Percentiles rank a stretch among this genome's conserved stretches.
Conservation (phyloP, 345 rosid genomes). For the Cochlearia excelsa region DNA sequence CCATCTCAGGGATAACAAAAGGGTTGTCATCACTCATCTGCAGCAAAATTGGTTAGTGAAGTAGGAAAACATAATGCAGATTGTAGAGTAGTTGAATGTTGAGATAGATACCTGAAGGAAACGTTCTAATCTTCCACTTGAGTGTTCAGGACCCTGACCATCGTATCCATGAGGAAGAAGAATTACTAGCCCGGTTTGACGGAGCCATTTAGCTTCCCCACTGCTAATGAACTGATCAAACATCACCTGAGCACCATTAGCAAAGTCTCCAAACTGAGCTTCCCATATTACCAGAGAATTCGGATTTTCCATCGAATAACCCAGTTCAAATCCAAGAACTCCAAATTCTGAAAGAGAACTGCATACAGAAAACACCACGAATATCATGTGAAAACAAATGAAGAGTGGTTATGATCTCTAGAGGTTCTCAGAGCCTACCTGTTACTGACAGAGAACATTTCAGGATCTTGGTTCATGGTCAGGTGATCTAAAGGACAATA, state of each 20-base stretch:
- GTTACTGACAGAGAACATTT: slow-evolving; percentile 85
- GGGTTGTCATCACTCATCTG: slow-evolving; percentile 90
- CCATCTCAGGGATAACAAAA: slow-evolving; percentile 75
- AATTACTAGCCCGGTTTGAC: slow-evolving; percentile 70
- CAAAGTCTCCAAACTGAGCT: slow-evolving; percentile 84
- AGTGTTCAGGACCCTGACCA: slow-evolving; percentile 90
- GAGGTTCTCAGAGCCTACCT: slow-evolving; percentile 39
- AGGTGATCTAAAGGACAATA: slow-evolving; percentile 73
- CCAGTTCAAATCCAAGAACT: slow-evolving; percentile 80
- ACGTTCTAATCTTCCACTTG: slow-evolving; percentile 71
- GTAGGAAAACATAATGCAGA: background rate
- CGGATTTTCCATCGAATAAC: slow-evolving; percentile 80
- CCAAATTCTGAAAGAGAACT: slow-evolving; percentile 86
- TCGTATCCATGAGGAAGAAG: slow-evolving; percentile 83
- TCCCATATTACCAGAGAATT: slow-evolving; percentile 70
- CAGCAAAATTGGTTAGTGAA: background rate
- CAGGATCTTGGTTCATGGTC: slow-evolving; percentile 57
- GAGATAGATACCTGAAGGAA: slow-evolving; percentile 57
- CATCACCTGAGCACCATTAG: slow-evolving; percentile 80
- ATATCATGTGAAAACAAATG: slow-evolving; percentile 6
- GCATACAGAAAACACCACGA: slow-evolving; percentile 19
- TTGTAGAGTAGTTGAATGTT: too few relatives aligned
- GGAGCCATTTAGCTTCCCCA: slow-evolving; percentile 83
- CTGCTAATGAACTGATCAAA: slow-evolving; percentile 78
- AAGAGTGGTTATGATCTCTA: background rate